Percentiles rank a stretch among this genome's conserved stretches.
Conservation (phyloP, 2,329 filamentous ascomycete genomes). For the Ophiosphaerella narmari region DNA sequence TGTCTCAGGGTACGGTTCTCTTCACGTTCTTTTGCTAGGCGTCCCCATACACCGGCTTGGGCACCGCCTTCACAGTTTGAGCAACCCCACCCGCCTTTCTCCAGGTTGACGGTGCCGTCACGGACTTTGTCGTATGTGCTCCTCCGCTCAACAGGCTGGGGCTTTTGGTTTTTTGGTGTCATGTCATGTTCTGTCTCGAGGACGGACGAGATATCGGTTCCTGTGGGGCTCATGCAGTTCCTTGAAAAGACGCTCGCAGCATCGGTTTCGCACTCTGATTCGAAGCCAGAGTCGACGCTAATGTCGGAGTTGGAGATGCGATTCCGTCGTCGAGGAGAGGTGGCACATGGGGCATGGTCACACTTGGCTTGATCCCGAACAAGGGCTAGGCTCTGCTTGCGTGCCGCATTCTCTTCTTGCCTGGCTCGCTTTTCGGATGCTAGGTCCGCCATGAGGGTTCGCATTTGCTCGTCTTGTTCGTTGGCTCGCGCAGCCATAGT, state of each 20-base stretch:
- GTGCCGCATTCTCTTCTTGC: constrained; percentile 42
- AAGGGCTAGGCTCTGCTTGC: constrained; percentile 37
- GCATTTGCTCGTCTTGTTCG: constrained; percentile 62
- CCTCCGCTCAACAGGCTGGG: constrained; percentile 34
- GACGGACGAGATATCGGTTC: constrained; percentile 41
- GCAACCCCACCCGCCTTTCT: constrained; percentile 37
- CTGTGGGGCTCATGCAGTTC: constrained; percentile 44
- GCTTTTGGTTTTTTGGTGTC: constrained; percentile 35
- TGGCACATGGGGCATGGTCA: constrained; percentile 21
- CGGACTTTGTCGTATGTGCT: constrained; percentile 49
- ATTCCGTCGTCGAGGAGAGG: constrained; percentile 33
- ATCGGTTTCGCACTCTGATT: constrained; percentile 61
- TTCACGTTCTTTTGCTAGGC: constrained; percentile 56
- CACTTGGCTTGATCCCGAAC: constrained; percentile 25
- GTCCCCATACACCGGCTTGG: constrained; percentile 56
- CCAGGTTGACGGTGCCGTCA: constrained; percentile 41
- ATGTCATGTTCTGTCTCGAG: constrained; percentile 37
- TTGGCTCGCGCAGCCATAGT: constrained; percentile 61
- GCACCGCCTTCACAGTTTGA: constrained; percentile 44
- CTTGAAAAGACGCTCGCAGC: constrained; percentile 48
- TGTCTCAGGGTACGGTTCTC: constrained; percentile 60
- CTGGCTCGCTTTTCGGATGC: constrained; percentile 39
- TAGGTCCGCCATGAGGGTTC: constrained; percentile 39
- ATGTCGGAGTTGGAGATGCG: constrained; percentile 42
- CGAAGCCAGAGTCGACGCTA: constrained; percentile 62